Conservation (phyloP, 1,139 yeast species). For the Petasospora fabianii region DNA sequence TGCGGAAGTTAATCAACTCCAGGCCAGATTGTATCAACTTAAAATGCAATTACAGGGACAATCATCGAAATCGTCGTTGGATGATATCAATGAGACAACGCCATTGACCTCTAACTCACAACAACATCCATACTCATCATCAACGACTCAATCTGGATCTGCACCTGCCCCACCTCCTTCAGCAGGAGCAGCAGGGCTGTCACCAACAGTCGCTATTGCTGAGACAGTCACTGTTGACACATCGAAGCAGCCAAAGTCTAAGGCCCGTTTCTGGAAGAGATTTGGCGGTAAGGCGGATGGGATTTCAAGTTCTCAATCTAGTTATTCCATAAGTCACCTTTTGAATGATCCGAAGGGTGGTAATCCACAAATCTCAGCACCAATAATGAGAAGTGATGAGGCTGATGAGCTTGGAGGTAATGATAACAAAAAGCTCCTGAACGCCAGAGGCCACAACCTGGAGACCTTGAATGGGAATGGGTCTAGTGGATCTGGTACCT, state of each 20-base stretch:
- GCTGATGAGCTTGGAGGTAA: slow-evolving; percentile 31
- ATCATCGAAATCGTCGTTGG: slow-evolving; percentile 14
- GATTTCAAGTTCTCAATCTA: slow-evolving; percentile 21
- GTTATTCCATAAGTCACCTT: slow-evolving; percentile 26
- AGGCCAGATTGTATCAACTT: slow-evolving; percentile 13
- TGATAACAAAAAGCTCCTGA: slow-evolving; percentile 28
- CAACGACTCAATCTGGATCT: background rate
- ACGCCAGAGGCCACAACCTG: slow-evolving; percentile 13
- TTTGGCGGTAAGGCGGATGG: slow-evolving; percentile 23
- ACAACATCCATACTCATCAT: slow-evolving; percentile 1
- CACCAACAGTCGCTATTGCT: slow-evolving; percentile 9
- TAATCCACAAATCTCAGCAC: slow-evolving; percentile 32
- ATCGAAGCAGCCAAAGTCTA: slow-evolving; percentile 29
- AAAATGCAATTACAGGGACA: slow-evolving; percentile 13
- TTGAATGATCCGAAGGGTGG: slow-evolving; percentile 24
- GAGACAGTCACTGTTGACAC: slow-evolving; percentile 11
- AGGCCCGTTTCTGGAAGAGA: slow-evolving; percentile 49
- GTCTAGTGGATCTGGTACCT: slow-evolving; percentile 9
- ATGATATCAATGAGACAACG: slow-evolving; percentile 7
- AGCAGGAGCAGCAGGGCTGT: background rate
- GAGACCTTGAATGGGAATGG: too few relatives aligned
- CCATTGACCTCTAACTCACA: slow-evolving; percentile 1
- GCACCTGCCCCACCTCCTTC: background rate
- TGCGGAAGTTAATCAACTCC: slow-evolving; percentile 16
- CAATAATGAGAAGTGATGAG: slow-evolving; percentile 32